A percentile compares a stretch with the other conserved stretches of the same genome.
phyloP scores from a whole-genome alignment of 2,329 filamentous ascomycete genomes.

The Bipolaris oryzae region DNA sequence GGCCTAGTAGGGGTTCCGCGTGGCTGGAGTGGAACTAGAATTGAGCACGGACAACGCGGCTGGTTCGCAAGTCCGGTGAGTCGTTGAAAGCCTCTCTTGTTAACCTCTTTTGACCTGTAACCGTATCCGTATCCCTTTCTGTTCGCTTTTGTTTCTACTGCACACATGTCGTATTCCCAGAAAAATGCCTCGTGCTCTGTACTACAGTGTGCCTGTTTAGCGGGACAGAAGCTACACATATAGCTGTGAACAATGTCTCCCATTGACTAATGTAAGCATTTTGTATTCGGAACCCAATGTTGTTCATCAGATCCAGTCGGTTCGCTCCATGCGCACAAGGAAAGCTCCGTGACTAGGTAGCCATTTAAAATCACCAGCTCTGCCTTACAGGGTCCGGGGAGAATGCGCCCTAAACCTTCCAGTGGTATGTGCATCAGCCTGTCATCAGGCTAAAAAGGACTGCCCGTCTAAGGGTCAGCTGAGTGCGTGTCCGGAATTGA shows the following conservation, averaged over 20 bases:
- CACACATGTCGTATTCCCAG: background rate
- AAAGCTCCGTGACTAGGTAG: background rate
- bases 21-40: background rate
- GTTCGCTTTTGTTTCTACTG: background rate
- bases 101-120: background rate
- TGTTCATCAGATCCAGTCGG: background rate
- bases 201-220: background rate
- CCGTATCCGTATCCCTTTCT: background rate
- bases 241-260: slow-evolving; percentile 3
- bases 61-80: background rate
- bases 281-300: slow-evolving; percentile 2
- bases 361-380: background rate
- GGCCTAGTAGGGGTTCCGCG: background rate
- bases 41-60: background rate
- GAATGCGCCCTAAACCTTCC: background rate
- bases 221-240: background rate
- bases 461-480: background rate
- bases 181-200: background rate
- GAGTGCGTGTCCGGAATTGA: background rate
- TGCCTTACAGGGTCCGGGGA: background rate
- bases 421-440: background rate
- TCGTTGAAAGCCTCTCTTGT: background rate
- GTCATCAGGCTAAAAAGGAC: slow-evolving; percentile 2
- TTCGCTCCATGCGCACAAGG: background rate
- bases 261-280: background rate